Percentiles rank a stretch among this genome's conserved stretches.
phyloP scores from a whole-genome alignment of 305 asterid genomes.

The Striga hermonthica region DNA sequence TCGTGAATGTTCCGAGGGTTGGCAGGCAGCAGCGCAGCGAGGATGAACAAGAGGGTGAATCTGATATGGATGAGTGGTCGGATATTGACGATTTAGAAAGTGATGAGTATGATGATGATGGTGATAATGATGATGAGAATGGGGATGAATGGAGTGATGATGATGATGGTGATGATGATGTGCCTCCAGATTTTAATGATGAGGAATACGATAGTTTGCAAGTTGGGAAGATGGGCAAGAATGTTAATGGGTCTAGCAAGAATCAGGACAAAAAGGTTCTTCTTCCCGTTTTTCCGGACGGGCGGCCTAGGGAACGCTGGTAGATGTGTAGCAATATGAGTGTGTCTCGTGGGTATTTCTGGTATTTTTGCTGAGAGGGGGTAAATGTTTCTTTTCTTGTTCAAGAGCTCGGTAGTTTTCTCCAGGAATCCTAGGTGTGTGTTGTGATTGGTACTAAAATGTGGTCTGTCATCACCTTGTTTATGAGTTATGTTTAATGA shows the following conservation, averaged over 20 bases:
- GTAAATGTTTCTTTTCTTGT: too few relatives aligned
- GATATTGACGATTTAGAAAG: slow-evolving; percentile 58
- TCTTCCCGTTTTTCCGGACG: slow-evolving; percentile 75
- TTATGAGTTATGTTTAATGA: too few relatives aligned
- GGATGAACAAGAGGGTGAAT: slow-evolving; percentile 42
- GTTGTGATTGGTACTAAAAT: background rate
- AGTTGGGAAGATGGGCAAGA: slow-evolving; percentile 40
- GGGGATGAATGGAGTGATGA: slow-evolving; percentile 69
- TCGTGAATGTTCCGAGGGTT: slow-evolving; percentile 66
- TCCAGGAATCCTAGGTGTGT: background rate
- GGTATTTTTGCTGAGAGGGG: too few relatives aligned
- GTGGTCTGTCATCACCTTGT: background rate
- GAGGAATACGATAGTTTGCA: slow-evolving; percentile 41
- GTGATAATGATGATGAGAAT: slow-evolving; percentile 59
- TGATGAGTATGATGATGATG: slow-evolving; percentile 52
- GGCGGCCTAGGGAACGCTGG: slow-evolving; percentile 91
- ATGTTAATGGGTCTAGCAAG: slow-evolving; percentile 41
- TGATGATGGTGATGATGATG: slow-evolving; percentile 68
- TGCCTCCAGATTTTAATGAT: slow-evolving; percentile 68
- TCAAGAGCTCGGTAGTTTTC: background rate
- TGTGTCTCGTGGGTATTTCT: background rate
- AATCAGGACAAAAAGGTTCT: slow-evolving; percentile 43
- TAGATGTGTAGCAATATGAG: slow-evolving; percentile 28
- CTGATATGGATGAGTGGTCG: slow-evolving; percentile 60
- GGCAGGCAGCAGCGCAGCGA: slow-evolving; percentile 39